phyloP scores from a whole-genome alignment of 2,329 filamentous ascomycete genomes.

The Exutisphaerella laricina region DNA sequence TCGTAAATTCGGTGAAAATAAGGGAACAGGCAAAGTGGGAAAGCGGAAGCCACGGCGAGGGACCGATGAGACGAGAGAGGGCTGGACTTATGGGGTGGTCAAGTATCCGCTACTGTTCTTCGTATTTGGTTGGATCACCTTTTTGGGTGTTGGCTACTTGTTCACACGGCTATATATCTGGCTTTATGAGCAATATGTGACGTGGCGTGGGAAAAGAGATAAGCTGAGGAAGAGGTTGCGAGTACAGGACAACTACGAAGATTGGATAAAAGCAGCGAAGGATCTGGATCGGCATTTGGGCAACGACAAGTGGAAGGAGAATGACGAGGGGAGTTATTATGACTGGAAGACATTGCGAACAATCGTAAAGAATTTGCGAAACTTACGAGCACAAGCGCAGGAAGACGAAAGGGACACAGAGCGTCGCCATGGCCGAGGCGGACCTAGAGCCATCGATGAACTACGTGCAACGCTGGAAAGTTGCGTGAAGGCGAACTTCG shows the following conservation, averaged over 20 bases:
- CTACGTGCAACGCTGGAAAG: conserved; percentile 74
- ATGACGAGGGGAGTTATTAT: conserved; percentile 71
- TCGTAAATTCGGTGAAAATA: conserved; percentile 31
- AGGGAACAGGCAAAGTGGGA: conserved; percentile 29
- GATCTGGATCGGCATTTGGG: conserved; percentile 75
- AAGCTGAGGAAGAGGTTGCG: conserved; percentile 65
- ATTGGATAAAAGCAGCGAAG: conserved; percentile 77
- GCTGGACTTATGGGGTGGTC: conserved; percentile 78
- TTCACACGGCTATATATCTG: conserved; percentile 84
- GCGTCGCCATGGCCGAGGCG: conserved; percentile 23
- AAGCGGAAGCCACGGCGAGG: conserved; percentile 41
- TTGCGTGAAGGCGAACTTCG: conserved; percentile 97
- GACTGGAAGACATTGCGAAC: conserved; percentile 76
- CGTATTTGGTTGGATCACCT: conserved; percentile 73
- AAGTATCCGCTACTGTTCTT: conserved; percentile 87
- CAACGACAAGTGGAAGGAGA: conserved; percentile 72
- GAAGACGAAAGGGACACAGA: conserved; percentile 48
- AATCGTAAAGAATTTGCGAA: conserved; percentile 69
- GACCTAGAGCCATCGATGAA: conserved; percentile 60
- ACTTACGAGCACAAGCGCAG: conserved; percentile 50
- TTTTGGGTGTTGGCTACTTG: conserved; percentile 68
- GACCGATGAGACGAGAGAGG: conserved; percentile 90
- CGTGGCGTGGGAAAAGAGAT: conserved; percentile 79
- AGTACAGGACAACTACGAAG: conserved; percentile 65
- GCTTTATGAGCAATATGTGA: conserved; percentile 83